These are phyloP conservation scores for Gyromitra esculenta DNA, from an alignment of 2,329 filamentous ascomycete species.

Conservation along the genomic window DNA sequence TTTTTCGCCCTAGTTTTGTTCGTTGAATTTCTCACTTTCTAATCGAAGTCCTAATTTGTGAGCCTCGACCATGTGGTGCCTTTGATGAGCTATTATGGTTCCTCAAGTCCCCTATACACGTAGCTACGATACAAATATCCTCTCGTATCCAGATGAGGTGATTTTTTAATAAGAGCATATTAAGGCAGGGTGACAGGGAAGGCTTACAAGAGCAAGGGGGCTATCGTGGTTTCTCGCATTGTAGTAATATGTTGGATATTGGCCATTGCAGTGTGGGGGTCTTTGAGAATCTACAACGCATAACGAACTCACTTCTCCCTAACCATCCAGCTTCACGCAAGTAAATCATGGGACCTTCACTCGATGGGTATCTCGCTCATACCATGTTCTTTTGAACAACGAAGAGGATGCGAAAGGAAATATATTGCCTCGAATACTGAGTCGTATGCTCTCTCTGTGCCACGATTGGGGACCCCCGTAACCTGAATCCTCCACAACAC, in stretches of 20 bases:
- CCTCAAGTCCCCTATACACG: neutral
- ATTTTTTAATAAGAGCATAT: neutral
- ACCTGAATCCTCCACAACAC: neutral
- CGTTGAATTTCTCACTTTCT: neutral
- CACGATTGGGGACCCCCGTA: neutral
- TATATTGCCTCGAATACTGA: neutral
- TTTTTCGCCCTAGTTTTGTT: neutral
- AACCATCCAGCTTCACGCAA: neutral
- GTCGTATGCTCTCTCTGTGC: neutral
- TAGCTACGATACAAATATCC: neutral
- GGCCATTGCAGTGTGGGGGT: neutral
- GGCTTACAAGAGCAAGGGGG: neutral
- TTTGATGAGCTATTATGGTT: neutral
- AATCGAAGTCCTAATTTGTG: neutral
- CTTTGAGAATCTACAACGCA: too few relatives aligned
- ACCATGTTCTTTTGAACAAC: neutral
- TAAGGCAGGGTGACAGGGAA: neutral
- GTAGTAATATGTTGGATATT: neutral
- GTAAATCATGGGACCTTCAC: neutral
- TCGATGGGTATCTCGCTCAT: neutral
- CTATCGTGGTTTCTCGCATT: neutral
- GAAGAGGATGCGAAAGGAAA: neutral
- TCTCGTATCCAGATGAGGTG: neutral
- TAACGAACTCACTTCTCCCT: neutral
- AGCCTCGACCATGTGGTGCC: neutral